Evolutionary conservation across 2,329 filamentous ascomycete genomes (phyloP).

Genomic region (Chaetomium sp.): DNA sequence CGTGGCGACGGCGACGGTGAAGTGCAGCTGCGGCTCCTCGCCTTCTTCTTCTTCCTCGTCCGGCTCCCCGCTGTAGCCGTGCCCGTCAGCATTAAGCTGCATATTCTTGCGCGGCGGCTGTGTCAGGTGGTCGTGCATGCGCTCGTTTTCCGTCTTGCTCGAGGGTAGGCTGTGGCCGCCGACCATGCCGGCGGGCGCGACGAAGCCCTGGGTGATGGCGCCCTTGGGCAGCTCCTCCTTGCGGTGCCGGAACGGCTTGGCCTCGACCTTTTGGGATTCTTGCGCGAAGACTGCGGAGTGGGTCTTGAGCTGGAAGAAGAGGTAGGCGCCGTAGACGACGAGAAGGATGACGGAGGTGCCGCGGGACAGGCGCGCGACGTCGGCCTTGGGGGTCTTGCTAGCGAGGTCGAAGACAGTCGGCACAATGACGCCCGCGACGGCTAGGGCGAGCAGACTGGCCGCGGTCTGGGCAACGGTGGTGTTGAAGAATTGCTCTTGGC

Average conservation of each 20-base stretch:
- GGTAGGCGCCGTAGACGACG: slow-evolving; percentile 52
- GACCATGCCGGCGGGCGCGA: slow-evolving; percentile 35
- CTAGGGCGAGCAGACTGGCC: slow-evolving; percentile 70
- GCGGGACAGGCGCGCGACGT: slow-evolving; percentile 59
- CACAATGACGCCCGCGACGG: slow-evolving; percentile 77
- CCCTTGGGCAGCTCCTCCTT: slow-evolving; percentile 25
- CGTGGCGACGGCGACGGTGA: slow-evolving; percentile 57
- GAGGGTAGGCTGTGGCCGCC: slow-evolving; percentile 8
- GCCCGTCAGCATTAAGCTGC: slow-evolving; percentile 41
- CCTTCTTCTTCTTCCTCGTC: slow-evolving; percentile 62
- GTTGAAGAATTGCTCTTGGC: slow-evolving; percentile 84
- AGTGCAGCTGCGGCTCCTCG: slow-evolving; percentile 67
- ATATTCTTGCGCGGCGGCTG: slow-evolving; percentile 28
- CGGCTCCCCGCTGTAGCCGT: slow-evolving; percentile 69
- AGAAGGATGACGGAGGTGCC: slow-evolving; percentile 64
- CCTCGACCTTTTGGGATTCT: slow-evolving; percentile 70
- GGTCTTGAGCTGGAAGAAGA: slow-evolving; percentile 70
- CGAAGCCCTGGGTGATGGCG: slow-evolving; percentile 36
- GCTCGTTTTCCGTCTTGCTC: slow-evolving; percentile 32
- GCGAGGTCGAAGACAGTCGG: slow-evolving; percentile 73
- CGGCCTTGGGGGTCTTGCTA: slow-evolving; percentile 34
- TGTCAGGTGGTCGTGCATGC: slow-evolving; percentile 39
- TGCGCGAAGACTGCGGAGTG: slow-evolving; percentile 35
- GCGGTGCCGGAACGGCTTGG: slow-evolving; percentile 39
- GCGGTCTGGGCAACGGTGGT: slow-evolving; percentile 86